Base-by-base conservation (phyloP, 1,284 basidiomycete genomes). In the Marasmius fiardii region DNA sequence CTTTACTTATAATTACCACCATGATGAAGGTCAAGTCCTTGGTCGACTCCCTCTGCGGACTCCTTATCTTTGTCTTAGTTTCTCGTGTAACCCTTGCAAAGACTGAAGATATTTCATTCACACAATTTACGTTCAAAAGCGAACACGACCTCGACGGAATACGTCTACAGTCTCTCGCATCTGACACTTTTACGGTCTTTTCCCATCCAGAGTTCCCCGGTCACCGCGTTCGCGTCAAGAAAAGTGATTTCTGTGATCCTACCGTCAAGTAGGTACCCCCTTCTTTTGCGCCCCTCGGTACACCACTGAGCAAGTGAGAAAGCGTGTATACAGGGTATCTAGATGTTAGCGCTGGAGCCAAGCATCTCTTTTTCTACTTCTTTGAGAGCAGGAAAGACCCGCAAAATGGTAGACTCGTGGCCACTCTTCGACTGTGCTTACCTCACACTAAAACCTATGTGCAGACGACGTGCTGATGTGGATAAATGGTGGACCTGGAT, bases 371-470 rank as follows among this genome's bases (percentile, higher is more conserved):
- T 75, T 93, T 93, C 73, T 91, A 90, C 71, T 93, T 92, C 74
- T 93, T 93, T 68, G 89, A 91, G 69, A 89, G 86, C 51, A 74
- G 90, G 56, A 76, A 78, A 43, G 74, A 86, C 57, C 90, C 90
- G 1, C 77, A 78, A 16, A 76, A 77, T 51, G 78, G 78, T 76
- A 52, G 26, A 60, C 48, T 5, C 18, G 11, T 51, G 12, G 5
- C 28, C 50, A 14, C 21, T 24, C 16, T 18, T 8, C 11, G 34
- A 3, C 3, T 43, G 11, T 33, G 16, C 3, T 37, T 21, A 23
- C 33, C 34, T 28, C 14, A 26, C 31, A 28, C 39, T 14, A 49
- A 14, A 10, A 53, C 5, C 34, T 44, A 16, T 33, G 28, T 10
- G 18, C 43, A 73, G 85, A 89, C 61, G 83, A 87, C 64, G 79